phyloP scores from a whole-genome alignment of 2,329 filamentous ascomycete genomes.

The Ophiocordyceps robertsii region DNA sequence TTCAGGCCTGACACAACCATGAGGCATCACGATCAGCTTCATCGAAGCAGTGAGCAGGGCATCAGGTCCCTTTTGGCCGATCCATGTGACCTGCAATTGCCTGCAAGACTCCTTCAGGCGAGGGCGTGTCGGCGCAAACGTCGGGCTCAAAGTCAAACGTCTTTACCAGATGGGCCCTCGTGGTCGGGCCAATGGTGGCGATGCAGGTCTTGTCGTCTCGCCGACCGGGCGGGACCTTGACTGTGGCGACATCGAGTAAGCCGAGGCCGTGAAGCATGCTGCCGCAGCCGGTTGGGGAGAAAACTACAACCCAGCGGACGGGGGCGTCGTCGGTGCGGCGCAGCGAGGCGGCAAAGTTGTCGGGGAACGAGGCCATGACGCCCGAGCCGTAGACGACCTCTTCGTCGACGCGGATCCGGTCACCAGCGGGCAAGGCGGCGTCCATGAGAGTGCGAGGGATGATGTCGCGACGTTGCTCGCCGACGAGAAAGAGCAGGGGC shows the following conservation, averaged over 20 bases:
- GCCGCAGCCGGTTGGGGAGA: constrained; percentile 53
- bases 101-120: constrained; percentile 61
- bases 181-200: constrained; percentile 89
- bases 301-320: constrained; percentile 62
- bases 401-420: constrained; percentile 58
- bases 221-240: constrained; percentile 18
- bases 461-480: constrained; percentile 78
- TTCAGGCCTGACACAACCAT: too few relatives aligned
- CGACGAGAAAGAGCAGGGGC: constrained; percentile 73
- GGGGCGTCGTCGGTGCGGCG: constrained; percentile 23
- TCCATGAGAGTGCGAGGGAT: constrained; percentile 72
- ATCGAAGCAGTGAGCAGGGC: background rate
- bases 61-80: background rate
- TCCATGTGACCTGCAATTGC: constrained; percentile 37
- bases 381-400: constrained; percentile 77
- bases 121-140: constrained; percentile 72
- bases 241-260: constrained; percentile 32
- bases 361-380: constrained; percentile 65
- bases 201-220: constrained; percentile 42
- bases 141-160: constrained; percentile 57
- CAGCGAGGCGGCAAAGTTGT: constrained; percentile 45
- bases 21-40: background rate
- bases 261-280: constrained; percentile 42
- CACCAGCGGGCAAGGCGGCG: constrained; percentile 28
- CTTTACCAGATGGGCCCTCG: constrained; percentile 55